Percentiles rank a stretch among this genome's conserved stretches.
These are phyloP conservation scores for Xylaria castorea DNA, from an alignment of 495 filamentous ascomycete species.

Conservation along the genomic window DNA sequence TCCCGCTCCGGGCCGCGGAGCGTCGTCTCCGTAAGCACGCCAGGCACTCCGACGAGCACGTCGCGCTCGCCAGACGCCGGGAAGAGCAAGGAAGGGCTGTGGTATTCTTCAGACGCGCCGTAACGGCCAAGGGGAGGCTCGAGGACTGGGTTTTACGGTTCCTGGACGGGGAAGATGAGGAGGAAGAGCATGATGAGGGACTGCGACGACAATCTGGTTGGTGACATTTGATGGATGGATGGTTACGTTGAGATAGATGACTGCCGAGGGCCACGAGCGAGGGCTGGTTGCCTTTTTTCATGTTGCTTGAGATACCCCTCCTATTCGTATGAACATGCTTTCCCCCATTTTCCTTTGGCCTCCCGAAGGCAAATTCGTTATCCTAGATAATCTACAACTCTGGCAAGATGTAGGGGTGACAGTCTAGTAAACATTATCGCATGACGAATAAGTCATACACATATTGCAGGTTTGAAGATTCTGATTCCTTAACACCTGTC, in stretches of 20 bases:
- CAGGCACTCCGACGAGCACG: slow-evolving; percentile 32
- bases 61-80: slow-evolving; percentile 32
- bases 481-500: slow-evolving; percentile 5
- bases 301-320: slow-evolving; percentile 13
- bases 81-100: slow-evolving; percentile 40
- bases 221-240: background rate
- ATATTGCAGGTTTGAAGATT: background rate
- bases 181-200: slow-evolving; percentile 32
- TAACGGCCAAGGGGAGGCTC: slow-evolving; percentile 37
- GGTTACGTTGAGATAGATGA: background rate
- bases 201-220: slow-evolving; percentile 8
- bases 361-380: background rate
- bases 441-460: background rate
- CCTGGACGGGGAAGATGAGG: slow-evolving; percentile 35
- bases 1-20: slow-evolving; percentile 4
- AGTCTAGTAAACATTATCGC: background rate
- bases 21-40: slow-evolving; percentile 25
- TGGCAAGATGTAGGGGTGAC: background rate
- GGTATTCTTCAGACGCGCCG: slow-evolving; percentile 38
- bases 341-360: background rate
- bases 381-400: background rate
- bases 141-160: slow-evolving; percentile 41
- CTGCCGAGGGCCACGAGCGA: background rate
- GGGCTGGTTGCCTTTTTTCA: background rate
- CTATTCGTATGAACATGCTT: background rate